These are phyloP conservation scores for Xylaria sp. DNA, from an alignment of 2,329 filamentous ascomycete species.

Conservation along the genomic window DNA sequence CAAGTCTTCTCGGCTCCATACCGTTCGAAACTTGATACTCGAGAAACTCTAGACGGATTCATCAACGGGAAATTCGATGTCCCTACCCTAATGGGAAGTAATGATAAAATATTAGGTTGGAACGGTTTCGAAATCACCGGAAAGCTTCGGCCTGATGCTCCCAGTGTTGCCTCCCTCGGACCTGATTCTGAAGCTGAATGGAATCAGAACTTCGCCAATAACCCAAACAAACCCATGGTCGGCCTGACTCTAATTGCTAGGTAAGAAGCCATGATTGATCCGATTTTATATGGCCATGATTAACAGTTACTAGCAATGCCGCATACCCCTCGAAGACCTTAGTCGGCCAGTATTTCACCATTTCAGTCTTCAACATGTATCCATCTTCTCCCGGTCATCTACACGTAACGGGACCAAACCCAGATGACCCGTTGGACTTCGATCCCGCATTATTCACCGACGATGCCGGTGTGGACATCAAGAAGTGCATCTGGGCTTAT, in stretches of 20 bases:
- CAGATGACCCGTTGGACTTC: conserved; percentile 7
- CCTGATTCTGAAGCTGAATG: background rate
- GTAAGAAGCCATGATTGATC: background rate
- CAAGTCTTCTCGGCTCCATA: conserved; percentile 11
- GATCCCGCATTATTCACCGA: conserved; percentile 16
- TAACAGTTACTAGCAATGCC: background rate
- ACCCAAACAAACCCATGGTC: conserved; percentile 52
- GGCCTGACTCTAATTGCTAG: conserved; percentile 2
- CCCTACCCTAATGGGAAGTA: background rate
- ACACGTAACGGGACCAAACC: conserved; percentile 20
- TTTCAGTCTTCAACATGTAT: conserved; percentile 13
- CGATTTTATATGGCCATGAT: background rate
- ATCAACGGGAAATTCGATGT: too few relatives aligned
- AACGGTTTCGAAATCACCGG: too few relatives aligned
- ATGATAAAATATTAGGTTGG: conserved; percentile 9
- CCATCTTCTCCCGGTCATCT: conserved; percentile 21
- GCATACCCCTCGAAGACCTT: conserved; percentile 4
- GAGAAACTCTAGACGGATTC: too few relatives aligned
- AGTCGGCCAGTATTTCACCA: conserved; percentile 16
- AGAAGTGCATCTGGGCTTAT: conserved; percentile 20
- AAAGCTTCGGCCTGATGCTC: too few relatives aligned
- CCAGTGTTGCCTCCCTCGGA: too few relatives aligned
- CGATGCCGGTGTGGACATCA: background rate
- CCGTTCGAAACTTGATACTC: conserved; percentile 13
- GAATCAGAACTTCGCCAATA: background rate